Evolutionary conservation across 208 protist genomes (phyloP).

Genomic region (Angomonas desouzai): DNA sequence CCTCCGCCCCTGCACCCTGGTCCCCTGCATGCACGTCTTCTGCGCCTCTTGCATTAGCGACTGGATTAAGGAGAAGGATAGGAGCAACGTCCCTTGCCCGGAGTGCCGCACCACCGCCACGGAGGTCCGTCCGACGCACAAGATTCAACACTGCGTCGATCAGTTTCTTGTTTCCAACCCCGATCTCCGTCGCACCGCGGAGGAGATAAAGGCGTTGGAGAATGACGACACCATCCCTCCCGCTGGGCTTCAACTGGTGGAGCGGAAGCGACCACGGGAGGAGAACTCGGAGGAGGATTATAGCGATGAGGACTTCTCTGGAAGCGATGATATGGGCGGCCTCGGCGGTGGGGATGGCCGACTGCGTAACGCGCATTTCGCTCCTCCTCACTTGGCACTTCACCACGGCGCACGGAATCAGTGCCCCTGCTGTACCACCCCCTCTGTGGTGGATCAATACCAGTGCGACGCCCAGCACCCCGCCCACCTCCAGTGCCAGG

Average conservation of each 20-base stretch:
- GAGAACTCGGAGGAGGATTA: conserved; percentile 17
- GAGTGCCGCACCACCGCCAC: conserved; percentile 51
- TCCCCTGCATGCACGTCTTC: conserved; percentile 90
- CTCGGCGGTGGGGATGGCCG: neutral
- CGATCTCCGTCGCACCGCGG: conserved; percentile 21
- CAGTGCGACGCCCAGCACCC: conserved; percentile 42
- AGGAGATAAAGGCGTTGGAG: conserved; percentile 44
- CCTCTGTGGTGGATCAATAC: conserved; percentile 60
- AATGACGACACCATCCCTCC: conserved; percentile 54
- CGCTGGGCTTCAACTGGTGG: conserved; percentile 28
- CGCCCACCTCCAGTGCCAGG: conserved; percentile 40
- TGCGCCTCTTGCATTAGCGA: conserved; percentile 78
- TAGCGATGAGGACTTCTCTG: conserved; percentile 8
- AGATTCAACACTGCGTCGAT: conserved; percentile 71
- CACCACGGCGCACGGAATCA: conserved; percentile 12
- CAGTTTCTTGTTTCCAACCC: conserved; percentile 51
- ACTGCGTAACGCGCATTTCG: neutral
- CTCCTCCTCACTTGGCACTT: neutral
- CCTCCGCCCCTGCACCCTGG: conserved; percentile 62
- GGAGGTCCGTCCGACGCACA: conserved; percentile 75
- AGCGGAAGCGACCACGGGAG: conserved; percentile 29
- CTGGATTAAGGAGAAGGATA: conserved; percentile 32
- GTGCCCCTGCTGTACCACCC: conserved; percentile 51
- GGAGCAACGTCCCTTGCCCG: conserved; percentile 33
- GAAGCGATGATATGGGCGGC: neutral